These are phyloP conservation scores for Aspergillus versicolor DNA, from an alignment of 2,329 filamentous ascomycete genomes.

Conservation along the genomic window DNA sequence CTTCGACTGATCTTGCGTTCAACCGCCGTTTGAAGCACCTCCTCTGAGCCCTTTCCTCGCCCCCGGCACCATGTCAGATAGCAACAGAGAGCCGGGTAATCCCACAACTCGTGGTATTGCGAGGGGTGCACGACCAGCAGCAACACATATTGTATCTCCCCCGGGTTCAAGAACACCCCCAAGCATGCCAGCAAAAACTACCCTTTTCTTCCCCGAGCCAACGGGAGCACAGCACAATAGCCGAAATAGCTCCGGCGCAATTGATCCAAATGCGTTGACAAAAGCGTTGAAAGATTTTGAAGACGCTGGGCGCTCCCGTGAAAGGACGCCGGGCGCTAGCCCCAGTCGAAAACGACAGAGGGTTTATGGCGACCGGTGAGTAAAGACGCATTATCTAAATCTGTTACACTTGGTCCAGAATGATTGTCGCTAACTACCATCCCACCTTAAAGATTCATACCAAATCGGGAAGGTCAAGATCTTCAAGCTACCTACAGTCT, in stretches of 20 bases:
- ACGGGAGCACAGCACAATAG: constrained; percentile 25
- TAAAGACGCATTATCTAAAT: constrained; percentile 1
- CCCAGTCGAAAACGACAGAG: constrained; percentile 68
- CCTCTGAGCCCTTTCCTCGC: background rate
- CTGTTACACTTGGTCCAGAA: background rate
- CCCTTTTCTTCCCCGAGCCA: constrained; percentile 38
- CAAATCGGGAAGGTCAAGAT: constrained; percentile 88
- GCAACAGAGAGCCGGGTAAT: constrained; percentile 18
- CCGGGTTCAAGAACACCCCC: constrained; percentile 62
- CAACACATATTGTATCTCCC: constrained; percentile 44
- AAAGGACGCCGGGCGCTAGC: constrained; percentile 63
- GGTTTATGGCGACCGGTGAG: constrained; percentile 64
- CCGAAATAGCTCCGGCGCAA: constrained; percentile 48
- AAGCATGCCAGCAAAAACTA: constrained; percentile 50
- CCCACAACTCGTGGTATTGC: constrained; percentile 21
- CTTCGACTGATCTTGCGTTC: constrained; percentile 14
- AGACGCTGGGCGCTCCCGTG: constrained; percentile 57
- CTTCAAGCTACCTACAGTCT: constrained; percentile 89
- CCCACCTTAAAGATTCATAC: constrained; percentile 72
- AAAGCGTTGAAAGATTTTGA: constrained; percentile 64
- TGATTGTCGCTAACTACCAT: constrained; percentile 11
- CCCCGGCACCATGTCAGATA: constrained; percentile 22
- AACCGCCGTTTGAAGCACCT: constrained; percentile 18
- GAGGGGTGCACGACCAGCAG: constrained; percentile 23
- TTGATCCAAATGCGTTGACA: constrained; percentile 60